Evolutionary conservation across 306 rosid species (phyloP).

Genomic region (Oxytropis ochrocephala): DNA sequence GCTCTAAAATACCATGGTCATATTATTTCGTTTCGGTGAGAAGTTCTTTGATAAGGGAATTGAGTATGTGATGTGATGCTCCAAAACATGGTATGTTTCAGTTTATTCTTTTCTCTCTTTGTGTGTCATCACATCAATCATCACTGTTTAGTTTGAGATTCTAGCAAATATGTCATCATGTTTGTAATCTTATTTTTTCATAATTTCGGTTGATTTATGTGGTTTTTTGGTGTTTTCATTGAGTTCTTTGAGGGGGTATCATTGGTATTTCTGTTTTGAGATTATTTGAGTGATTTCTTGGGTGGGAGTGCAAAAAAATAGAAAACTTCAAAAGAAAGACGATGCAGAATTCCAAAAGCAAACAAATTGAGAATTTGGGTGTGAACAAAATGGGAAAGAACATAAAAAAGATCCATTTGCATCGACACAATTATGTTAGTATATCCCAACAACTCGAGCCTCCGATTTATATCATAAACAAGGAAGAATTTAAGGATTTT

Average conservation of each 20-base stretch:
- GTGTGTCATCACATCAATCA: neutral
- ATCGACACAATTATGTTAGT: slow-evolving; percentile 43
- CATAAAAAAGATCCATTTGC: slow-evolving; percentile 40
- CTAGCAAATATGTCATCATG: too few species aligned
- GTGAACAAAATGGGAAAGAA: slow-evolving; percentile 75
- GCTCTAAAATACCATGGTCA: neutral
- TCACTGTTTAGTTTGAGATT: too few species aligned
- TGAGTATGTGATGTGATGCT: neutral
- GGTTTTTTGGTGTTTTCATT: neutral
- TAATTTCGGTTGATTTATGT: too few species aligned
- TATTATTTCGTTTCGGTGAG: neutral
- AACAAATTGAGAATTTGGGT: slow-evolving; percentile 55
- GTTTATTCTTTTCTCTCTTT: slow-evolving; percentile 2
- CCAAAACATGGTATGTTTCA: slow-evolving; percentile 29
- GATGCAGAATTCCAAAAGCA: slow-evolving; percentile 57
- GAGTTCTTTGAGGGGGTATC: too few species aligned
- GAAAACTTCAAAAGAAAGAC: neutral
- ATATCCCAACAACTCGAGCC: slow-evolving; percentile 50
- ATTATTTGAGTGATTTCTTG: too few species aligned
- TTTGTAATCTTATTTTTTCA: too few species aligned
- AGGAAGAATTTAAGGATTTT: slow-evolving; percentile 68
- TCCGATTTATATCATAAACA: slow-evolving; percentile 80
- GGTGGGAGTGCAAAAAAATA: too few species aligned
- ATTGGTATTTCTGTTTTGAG: too few species aligned
- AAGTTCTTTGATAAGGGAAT: neutral